Conservation (phyloP, 2,329 filamentous ascomycete genomes). For the Colletotrichum liaoningense region DNA sequence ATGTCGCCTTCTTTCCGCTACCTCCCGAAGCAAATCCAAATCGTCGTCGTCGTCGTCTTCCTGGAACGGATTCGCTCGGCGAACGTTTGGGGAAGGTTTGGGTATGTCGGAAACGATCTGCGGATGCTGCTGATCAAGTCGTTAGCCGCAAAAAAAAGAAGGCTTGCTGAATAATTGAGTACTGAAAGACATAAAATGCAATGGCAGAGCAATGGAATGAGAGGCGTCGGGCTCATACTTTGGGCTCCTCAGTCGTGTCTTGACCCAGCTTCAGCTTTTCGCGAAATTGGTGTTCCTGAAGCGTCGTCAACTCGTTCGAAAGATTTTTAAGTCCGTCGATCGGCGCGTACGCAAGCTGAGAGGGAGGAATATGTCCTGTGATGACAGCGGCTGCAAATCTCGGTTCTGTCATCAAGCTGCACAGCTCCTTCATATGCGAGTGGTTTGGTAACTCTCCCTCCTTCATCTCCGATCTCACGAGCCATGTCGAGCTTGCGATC, state of each 20-base stretch:
- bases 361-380: constrained; percentile 40
- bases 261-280: constrained; percentile 37
- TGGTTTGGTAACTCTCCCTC: constrained; percentile 47
- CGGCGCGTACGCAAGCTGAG: constrained; percentile 43
- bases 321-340: constrained; percentile 42
- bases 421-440: constrained; percentile 49
- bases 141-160: constrained; percentile 10
- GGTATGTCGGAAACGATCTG: constrained; percentile 42
- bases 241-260: constrained; percentile 41
- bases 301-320: constrained; percentile 39
- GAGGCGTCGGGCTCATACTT: constrained; percentile 43
- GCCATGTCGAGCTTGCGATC: constrained; percentile 42
- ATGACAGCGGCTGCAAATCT: constrained; percentile 47
- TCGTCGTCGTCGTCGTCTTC: constrained; percentile 12
- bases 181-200: neutral
- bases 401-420: constrained; percentile 40
- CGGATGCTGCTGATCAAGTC: constrained; percentile 44
- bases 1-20: constrained; percentile 38
- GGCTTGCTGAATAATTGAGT: neutral
- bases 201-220: neutral
- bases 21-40: constrained; percentile 46
- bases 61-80: neutral
- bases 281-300: constrained; percentile 42
- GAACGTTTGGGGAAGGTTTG: constrained; percentile 8
- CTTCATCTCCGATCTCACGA: constrained; percentile 39